These are phyloP conservation scores for Amanita fuliginea DNA, from an alignment of 768 basidiomycete species.

Conservation along the genomic window DNA sequence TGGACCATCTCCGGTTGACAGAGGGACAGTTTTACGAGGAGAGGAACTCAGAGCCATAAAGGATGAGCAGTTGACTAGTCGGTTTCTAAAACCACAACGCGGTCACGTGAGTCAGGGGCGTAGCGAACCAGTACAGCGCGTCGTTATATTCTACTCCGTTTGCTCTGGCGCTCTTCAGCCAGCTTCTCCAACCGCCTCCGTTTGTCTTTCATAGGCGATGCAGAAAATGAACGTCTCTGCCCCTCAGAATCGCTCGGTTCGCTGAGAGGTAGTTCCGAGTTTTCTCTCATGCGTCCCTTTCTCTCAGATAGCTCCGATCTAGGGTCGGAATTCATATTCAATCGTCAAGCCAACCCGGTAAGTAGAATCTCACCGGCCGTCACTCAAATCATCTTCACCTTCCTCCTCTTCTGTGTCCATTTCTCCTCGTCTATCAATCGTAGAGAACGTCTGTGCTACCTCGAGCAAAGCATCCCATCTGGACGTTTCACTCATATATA, in stretches of 20 bases:
- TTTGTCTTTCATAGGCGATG: constrained; percentile 23
- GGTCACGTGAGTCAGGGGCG: constrained; percentile 6
- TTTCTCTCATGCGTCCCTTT: background rate
- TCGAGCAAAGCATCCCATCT: constrained; percentile 34
- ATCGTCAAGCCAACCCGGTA: background rate
- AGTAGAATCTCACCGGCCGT: constrained; percentile 11
- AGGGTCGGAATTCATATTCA: constrained; percentile 2
- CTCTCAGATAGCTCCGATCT: constrained; percentile 3
- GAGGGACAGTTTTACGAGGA: constrained; percentile 63
- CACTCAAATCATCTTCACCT: constrained; percentile 25
- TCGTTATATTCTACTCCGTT: constrained; percentile 8
- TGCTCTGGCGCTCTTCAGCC: constrained; percentile 15
- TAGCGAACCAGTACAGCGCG: background rate
- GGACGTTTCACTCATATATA: constrained; percentile 26
- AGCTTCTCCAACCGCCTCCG: constrained; percentile 21
- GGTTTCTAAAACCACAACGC: background rate
- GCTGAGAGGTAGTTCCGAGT: background rate
- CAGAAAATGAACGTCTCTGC: constrained; percentile 12
- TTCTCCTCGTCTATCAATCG: constrained; percentile 24
- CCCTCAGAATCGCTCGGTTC: background rate
- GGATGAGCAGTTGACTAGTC: background rate
- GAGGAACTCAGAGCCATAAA: constrained; percentile 57
- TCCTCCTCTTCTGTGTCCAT: constrained; percentile 31
- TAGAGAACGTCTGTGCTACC: constrained; percentile 26
- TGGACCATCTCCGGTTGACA: constrained; percentile 57